Percentiles rank a stretch among this genome's conserved stretches.
Conservation (phyloP, 2,329 filamentous ascomycete genomes). For the Fusarium udum region DNA sequence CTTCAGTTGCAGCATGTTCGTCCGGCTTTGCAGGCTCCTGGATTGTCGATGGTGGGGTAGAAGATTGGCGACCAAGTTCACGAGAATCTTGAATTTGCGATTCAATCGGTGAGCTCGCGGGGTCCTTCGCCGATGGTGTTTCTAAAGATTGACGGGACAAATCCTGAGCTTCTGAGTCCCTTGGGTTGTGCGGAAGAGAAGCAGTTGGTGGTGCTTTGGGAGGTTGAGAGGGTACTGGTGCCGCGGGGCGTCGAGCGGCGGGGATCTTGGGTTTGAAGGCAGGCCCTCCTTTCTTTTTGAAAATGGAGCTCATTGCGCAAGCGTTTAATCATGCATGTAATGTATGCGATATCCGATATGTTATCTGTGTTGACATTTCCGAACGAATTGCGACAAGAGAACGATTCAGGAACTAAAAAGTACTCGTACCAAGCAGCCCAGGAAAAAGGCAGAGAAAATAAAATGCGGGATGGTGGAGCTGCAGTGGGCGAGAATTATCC, state of each 20-base stretch:
- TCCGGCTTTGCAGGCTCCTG: slow-evolving; percentile 29
- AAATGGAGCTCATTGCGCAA: slow-evolving; percentile 69
- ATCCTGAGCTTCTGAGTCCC: slow-evolving; percentile 24
- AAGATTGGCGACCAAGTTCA: slow-evolving; percentile 26
- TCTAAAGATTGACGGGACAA: slow-evolving; percentile 2
- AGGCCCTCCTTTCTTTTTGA: slow-evolving; percentile 71
- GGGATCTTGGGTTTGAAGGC: slow-evolving; percentile 78
- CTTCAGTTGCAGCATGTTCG: not conserved
- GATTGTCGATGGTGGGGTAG: slow-evolving; percentile 38
- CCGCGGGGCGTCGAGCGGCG: slow-evolving; percentile 59
- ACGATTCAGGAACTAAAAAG: slow-evolving; percentile 29
- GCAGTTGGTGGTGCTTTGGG: slow-evolving; percentile 28
- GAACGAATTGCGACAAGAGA: not conserved
- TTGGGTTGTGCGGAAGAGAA: slow-evolving; percentile 18
- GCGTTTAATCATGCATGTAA: slow-evolving; percentile 19
- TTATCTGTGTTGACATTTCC: slow-evolving; percentile 33
- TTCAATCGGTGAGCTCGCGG: not conserved
- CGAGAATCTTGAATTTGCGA: slow-evolving; percentile 16
- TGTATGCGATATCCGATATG: slow-evolving; percentile 9
- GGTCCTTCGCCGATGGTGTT: not conserved
- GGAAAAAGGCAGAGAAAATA: slow-evolving; percentile 46
- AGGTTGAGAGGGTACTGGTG: slow-evolving; percentile 45
- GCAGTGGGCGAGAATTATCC: slow-evolving; percentile 47
- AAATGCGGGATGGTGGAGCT: slow-evolving; percentile 44
- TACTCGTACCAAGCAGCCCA: slow-evolving; percentile 25